These are phyloP conservation scores for Sphaerobolus stellatus DNA, from an alignment of 1,284 basidiomycete species.

Conservation along the genomic window DNA sequence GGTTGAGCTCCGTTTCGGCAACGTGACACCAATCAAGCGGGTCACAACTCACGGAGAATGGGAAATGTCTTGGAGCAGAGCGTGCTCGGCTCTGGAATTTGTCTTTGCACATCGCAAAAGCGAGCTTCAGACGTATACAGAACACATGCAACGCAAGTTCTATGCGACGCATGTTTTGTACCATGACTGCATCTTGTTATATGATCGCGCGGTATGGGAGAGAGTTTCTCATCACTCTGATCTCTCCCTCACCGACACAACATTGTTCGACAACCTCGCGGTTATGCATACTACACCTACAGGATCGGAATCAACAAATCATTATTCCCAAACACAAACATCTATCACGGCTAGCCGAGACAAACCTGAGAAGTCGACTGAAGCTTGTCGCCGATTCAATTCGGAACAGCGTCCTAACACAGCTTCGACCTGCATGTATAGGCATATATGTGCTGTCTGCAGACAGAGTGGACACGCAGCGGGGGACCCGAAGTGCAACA, in stretches of 20 bases:
- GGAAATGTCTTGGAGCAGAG: slow-evolving; percentile 25
- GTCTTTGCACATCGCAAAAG: slow-evolving; percentile 28
- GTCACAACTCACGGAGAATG: slow-evolving; percentile 28
- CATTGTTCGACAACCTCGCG: neutral
- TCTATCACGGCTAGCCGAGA: neutral
- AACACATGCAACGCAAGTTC: no score
- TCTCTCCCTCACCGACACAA: slow-evolving; percentile 24
- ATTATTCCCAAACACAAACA: no score
- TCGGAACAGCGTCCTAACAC: neutral
- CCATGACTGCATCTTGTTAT: no score
- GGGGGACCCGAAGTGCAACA: neutral
- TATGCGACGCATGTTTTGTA: no score
- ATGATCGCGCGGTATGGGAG: no score
- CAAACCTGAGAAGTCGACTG: neutral
- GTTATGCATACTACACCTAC: neutral
- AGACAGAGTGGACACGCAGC: neutral
- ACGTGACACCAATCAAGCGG: neutral
- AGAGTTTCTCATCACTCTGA: no score
- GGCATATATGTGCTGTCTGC: neutral
- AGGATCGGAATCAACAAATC: neutral
- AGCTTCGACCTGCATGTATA: neutral
- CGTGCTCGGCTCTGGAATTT: slow-evolving; percentile 20
- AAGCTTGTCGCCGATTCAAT: neutral
- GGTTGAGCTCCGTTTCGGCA: no score
- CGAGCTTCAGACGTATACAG: slow-evolving; percentile 29